Evolutionary conservation across 2,329 filamentous ascomycete species (phyloP).

Genomic region (Cryphonectria japonica): DNA sequence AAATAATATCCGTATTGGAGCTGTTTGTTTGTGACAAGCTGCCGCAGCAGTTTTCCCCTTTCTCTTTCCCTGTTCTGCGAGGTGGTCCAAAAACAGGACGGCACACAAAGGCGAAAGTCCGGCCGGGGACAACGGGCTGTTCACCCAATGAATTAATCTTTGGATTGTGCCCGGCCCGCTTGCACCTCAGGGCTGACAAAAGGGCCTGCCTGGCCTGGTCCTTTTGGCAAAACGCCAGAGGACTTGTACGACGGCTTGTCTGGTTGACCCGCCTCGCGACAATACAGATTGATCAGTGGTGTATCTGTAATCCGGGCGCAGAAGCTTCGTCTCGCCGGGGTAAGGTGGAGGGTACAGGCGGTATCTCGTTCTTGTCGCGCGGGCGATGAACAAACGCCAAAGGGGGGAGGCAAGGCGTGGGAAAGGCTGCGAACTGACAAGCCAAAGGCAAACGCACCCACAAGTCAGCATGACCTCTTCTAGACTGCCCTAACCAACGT

Average conservation of each 20-base stretch:
- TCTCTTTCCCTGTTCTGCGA: neutral
- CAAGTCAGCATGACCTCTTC: constrained; percentile 16
- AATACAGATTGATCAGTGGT: neutral
- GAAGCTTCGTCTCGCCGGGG: constrained; percentile 2
- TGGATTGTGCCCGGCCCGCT: constrained; percentile 20
- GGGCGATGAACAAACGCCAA: constrained; percentile 6
- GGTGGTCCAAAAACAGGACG: neutral
- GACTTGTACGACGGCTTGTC: neutral
- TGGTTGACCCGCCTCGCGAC: neutral
- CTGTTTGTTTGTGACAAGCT: neutral
- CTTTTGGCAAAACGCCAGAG: neutral
- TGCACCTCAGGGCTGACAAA: constrained; percentile 5
- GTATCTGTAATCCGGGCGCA: neutral
- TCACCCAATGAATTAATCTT: constrained; percentile 15
- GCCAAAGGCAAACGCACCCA: constrained; percentile 8
- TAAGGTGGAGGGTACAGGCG: neutral
- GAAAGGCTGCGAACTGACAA: constrained; percentile 16
- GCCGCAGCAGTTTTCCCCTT: neutral
- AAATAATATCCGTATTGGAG: constrained; percentile 3
- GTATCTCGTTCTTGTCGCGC: neutral
- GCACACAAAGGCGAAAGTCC: constrained; percentile 12
- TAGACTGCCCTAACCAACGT: neutral
- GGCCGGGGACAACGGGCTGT: constrained; percentile 22
- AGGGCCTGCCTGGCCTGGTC: neutral
- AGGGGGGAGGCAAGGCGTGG: neutral